phyloP scores from a whole-genome alignment of 345 rosid genomes.

The Stellera chamaejasme region DNA sequence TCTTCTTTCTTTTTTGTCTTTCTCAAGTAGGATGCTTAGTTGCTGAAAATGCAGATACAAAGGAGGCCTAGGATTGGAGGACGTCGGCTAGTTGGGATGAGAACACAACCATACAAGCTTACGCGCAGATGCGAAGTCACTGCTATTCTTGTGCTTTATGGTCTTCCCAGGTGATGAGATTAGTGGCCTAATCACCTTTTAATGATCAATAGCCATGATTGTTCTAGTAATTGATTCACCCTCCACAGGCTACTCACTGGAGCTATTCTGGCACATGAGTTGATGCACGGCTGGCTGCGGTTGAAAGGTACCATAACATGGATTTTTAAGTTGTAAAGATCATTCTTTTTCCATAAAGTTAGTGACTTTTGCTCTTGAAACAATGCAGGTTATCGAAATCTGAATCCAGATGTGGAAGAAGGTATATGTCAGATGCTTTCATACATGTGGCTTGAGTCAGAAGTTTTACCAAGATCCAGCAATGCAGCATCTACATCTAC shows the following conservation, averaged over 20 bases:
- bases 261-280: conserved; percentile 88
- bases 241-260: conserved; percentile 78
- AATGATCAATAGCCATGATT: too few relatives aligned
- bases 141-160: conserved; percentile 91
- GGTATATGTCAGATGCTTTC: conserved; percentile 95
- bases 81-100: conserved; percentile 55
- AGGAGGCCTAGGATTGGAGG: conserved; percentile 66
- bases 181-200: too few relatives aligned
- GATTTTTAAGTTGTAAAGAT: neutral
- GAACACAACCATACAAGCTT: conserved; percentile 72
- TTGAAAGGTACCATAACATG: conserved; percentile 49
- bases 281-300: conserved; percentile 96
- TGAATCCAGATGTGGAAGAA: conserved; percentile 88
- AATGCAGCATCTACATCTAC: conserved; percentile 37
- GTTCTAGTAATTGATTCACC: conserved; percentile 1
- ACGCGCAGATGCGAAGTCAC: conserved; percentile 86
- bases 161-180: conserved; percentile 67
- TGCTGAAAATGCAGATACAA: conserved; percentile 31
- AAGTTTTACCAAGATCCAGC: conserved; percentile 56
- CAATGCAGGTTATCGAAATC: conserved; percentile 64
- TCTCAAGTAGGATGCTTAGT: neutral
- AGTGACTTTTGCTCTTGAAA: neutral
- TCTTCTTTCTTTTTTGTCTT: neutral
- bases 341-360: neutral
- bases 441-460: conserved; percentile 94